Conservation (phyloP, 2,329 filamentous ascomycete species). For the Ophiocordyceps camponoti-floridani region DNA sequence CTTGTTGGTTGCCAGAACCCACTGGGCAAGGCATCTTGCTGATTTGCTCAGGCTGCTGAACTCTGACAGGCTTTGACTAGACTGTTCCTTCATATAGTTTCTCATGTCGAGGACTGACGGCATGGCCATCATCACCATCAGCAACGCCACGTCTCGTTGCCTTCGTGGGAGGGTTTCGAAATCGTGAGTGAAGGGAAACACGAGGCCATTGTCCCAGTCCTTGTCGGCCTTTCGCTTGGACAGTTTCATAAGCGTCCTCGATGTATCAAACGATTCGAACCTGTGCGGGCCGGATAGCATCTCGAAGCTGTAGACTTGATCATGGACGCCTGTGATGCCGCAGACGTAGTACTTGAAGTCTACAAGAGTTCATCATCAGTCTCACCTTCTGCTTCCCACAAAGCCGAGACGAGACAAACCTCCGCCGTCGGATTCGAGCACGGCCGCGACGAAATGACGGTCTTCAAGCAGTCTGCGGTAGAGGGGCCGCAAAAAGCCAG, state of each 20-base stretch:
- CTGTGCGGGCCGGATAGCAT: not conserved
- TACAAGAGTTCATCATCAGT: not conserved
- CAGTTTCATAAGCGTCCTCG: not conserved
- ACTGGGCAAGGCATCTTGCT: slow-evolving; percentile 52
- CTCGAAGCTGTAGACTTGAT: not conserved
- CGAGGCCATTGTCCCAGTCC: slow-evolving; percentile 5
- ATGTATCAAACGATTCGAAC: not conserved
- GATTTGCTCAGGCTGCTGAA: slow-evolving; percentile 43
- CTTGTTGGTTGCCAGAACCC: slow-evolving; percentile 80
- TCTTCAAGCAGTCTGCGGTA: not conserved
- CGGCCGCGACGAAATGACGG: not conserved
- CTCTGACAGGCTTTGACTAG: slow-evolving; percentile 20
- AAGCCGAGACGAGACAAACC: not conserved
- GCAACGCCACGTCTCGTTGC: slow-evolving; percentile 11
- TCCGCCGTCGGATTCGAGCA: not conserved
- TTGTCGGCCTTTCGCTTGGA: not conserved
- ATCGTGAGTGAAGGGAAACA: slow-evolving; percentile 9
- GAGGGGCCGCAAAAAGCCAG: not conserved
- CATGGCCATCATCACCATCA: slow-evolving; percentile 35
- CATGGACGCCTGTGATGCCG: not conserved
- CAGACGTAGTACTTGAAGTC: not conserved
- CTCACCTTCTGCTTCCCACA: not conserved
- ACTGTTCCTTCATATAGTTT: slow-evolving; percentile 22
- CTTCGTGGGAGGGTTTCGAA: slow-evolving; percentile 5
- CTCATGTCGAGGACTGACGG: slow-evolving; percentile 44